Base-by-base conservation (phyloP, 306 rosid species). In the Geum urbanum region DNA sequence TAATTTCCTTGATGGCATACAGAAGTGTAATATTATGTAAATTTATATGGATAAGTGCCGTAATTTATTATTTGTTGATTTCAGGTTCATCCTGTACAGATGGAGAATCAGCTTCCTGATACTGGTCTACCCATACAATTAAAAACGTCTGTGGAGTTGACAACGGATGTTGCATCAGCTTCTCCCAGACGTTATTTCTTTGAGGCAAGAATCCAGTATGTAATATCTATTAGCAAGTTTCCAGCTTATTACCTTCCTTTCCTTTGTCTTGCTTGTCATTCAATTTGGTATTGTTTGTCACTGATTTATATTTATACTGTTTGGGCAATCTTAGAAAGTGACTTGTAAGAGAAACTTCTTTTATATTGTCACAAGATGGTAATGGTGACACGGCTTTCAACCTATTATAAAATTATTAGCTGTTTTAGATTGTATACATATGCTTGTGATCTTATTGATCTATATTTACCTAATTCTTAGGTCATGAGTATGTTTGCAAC, bases 161-260 rank as follows among this genome's bases (percentile, higher is more conserved):
- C 94, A 13, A 94, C 90, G 97, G 97, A 94, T 81, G 81, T 94
- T 55, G 89, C 90, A 55, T 94, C 98, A 43, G 95, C 98, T 75
- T 87, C 98, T 27, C 97, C 97, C 48, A 84, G 98, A 39, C 98
- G 91, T 62, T 90, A 90, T 62, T 88, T 94, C 83, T 88, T 94
- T 72, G 98, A 94, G 98, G 98, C 86, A 88, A 88, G 96, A 45
- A 83, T 76, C 69, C 79, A 75, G 68, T 68, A 77, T 63, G 80
- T 77, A 57, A 62, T 73, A 54, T 55, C 43, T 66, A 62, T 78
- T 69, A 59, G 58, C 24, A 71, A 54, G 16, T 51, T 66, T 11
- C 22, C 41, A 40, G 56, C 56, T 57, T 66, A 20, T 43, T 40
- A 44, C 9, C 39, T 41, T 55, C 70, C 52, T 55, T 49, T 62